phyloP scores from a whole-genome alignment of 306 rosid species.

The Dalbergia cultrata region DNA sequence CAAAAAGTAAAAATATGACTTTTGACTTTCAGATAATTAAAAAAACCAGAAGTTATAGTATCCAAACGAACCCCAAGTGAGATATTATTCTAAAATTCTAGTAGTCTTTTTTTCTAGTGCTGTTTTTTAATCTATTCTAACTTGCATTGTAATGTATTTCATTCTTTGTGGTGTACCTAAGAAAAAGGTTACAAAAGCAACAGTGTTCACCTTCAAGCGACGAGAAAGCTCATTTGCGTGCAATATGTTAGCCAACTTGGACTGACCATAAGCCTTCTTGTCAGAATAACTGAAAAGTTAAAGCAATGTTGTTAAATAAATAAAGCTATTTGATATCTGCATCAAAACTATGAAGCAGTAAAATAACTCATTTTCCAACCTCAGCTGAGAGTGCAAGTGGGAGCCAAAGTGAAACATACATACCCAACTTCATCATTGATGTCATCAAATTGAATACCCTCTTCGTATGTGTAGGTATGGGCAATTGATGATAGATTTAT shows the following conservation, averaged over 20 bases:
- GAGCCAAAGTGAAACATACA: not conserved
- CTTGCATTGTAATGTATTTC: not conserved
- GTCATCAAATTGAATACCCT: conserved; percentile 70
- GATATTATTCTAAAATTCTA: no score
- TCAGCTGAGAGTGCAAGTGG: not conserved
- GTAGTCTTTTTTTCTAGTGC: not conserved
- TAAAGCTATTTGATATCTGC: not conserved
- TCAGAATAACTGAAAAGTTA: conserved; percentile 71
- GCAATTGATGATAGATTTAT: conserved; percentile 91
- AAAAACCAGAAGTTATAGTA: no score
- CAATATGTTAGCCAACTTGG: conserved; percentile 85
- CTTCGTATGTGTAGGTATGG: conserved; percentile 66
- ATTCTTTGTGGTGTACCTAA: not conserved
- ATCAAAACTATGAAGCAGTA: not conserved
- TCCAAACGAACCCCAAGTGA: no score
- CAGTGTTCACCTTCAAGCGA: conserved; percentile 65
- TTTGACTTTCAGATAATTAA: no score
- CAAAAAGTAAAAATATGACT: no score
- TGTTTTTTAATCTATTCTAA: no score
- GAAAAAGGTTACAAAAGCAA: not conserved
- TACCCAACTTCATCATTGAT: conserved; percentile 75
- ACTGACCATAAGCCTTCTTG: conserved; percentile 92
- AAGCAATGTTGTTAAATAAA: not conserved
- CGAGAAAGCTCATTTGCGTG: conserved; percentile 86
- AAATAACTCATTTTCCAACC: not conserved